Conservation (phyloP, 208 protist species). For the Phytomonas sp. region DNA sequence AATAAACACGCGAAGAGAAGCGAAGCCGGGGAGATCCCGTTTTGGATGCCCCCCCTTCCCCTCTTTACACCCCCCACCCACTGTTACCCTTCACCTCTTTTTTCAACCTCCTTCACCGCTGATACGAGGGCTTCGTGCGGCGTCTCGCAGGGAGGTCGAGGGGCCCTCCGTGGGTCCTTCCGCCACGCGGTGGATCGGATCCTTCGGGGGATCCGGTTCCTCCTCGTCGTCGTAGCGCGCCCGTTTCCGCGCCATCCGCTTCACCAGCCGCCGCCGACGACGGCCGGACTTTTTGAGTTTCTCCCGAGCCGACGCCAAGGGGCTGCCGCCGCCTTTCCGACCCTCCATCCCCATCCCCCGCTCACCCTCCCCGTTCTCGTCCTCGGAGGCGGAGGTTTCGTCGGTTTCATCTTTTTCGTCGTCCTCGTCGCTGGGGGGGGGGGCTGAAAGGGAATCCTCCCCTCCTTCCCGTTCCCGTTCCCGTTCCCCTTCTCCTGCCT, state of each 20-base stretch:
- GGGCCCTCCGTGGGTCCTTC: too few relatives aligned
- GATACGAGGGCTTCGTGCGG: too few relatives aligned
- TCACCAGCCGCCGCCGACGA: slow-evolving; percentile 12
- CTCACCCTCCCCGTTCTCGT: too few relatives aligned
- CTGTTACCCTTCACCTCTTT: too few relatives aligned
- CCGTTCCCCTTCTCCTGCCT: slow-evolving; percentile 7
- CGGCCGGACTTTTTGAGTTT: slow-evolving; percentile 12
- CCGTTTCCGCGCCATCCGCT: slow-evolving; percentile 7
- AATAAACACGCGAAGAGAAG: too few relatives aligned
- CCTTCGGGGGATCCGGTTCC: too few relatives aligned
- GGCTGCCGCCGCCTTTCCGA: background rate
- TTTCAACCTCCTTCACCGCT: too few relatives aligned
- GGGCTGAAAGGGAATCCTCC: background rate
- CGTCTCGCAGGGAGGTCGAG: too few relatives aligned
- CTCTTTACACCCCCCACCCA: too few relatives aligned
- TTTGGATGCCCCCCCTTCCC: too few relatives aligned
- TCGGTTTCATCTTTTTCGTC: background rate
- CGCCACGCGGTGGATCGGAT: too few relatives aligned
- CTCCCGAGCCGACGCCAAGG: background rate
- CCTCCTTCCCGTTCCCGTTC: background rate
- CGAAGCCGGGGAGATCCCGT: too few relatives aligned
- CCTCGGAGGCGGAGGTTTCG: background rate
- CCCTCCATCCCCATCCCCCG: background rate
- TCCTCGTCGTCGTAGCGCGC: slow-evolving; percentile 1
- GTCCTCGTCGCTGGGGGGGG: background rate